Evolutionary conservation across 306 rosid genomes (phyloP).

Genomic region (Vachellia pachyceras): DNA sequence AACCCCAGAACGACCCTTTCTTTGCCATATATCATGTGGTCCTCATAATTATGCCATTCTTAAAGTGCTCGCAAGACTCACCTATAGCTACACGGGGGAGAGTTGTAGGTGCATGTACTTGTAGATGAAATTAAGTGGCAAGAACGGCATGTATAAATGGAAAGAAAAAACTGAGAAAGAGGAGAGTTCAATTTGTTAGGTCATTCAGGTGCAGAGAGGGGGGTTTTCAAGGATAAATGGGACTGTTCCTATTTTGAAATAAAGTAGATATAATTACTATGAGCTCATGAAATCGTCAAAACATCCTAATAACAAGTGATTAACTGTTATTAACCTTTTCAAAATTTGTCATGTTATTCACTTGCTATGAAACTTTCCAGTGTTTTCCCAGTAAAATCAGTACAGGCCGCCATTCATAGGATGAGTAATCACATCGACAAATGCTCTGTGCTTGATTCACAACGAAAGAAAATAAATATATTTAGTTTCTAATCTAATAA

Average conservation of each 20-base stretch:
- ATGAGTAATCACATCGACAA: not conserved
- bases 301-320: too few relatives aligned
- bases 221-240: constrained; percentile 41
- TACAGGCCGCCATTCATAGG: not conserved
- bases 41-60: constrained; percentile 68
- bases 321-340: too few relatives aligned
- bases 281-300: too few relatives aligned
- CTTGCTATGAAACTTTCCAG: too few relatives aligned
- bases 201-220: not conserved
- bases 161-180: constrained; percentile 43
- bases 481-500: not conserved
- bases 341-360: too few relatives aligned
- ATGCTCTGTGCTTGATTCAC: not conserved
- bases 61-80: constrained; percentile 57
- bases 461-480: not conserved
- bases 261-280: not conserved
- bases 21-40: constrained; percentile 67
- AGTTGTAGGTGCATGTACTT: not conserved
- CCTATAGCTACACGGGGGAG: constrained; percentile 27
- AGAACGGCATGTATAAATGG: constrained; percentile 85
- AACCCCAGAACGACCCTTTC: constrained; percentile 67
- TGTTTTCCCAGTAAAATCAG: too few relatives aligned
- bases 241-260: constrained; percentile 36
- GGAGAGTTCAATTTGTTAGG: constrained; percentile 21
- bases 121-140: constrained; percentile 48